Evolutionary conservation across 208 protist species (phyloP).

Genomic region (Trypanosoma mega): DNA sequence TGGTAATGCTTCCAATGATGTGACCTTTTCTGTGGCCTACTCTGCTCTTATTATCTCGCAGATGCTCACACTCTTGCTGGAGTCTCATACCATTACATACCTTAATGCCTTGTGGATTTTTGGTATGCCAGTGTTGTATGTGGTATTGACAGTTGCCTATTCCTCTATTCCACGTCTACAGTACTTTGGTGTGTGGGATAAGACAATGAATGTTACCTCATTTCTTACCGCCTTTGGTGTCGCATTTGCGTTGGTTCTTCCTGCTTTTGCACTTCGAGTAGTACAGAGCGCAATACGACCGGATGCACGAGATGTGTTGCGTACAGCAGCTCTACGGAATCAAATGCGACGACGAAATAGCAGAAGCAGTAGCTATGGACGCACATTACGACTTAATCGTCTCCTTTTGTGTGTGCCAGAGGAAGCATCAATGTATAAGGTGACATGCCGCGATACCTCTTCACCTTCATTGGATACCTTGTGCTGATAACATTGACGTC

Average conservation of each 20-base stretch:
- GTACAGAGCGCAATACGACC: conserved; percentile 21
- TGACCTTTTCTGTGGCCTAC: conserved; percentile 84
- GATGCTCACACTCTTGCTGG: conserved; percentile 74
- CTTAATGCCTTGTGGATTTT: conserved; percentile 62
- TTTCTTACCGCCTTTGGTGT: conserved; percentile 48
- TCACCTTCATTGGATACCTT: no score
- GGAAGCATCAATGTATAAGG: conserved; percentile 5
- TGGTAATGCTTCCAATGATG: conserved; percentile 51
- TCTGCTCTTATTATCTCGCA: conserved; percentile 86
- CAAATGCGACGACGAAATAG: conserved; percentile 1
- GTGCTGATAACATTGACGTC: no score
- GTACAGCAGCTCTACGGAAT: conserved; percentile 31
- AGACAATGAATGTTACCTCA: conserved; percentile 33
- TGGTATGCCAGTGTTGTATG: conserved; percentile 71
- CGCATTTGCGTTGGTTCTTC: conserved; percentile 41
- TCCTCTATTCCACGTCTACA: conserved; percentile 39
- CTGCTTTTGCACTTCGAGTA: conserved; percentile 33
- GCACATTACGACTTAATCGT: conserved; percentile 4
- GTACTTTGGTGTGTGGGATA: conserved; percentile 65
- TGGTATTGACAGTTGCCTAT: conserved; percentile 42
- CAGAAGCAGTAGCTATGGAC: conserved; percentile 4
- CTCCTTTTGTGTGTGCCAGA: conserved; percentile 24
- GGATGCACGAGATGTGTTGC: conserved; percentile 60
- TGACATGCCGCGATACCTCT: neutral
- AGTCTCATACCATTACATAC: conserved; percentile 83